phyloP scores from a whole-genome alignment of 2,329 filamentous ascomycete genomes.

The Trichoderma harzianum region DNA sequence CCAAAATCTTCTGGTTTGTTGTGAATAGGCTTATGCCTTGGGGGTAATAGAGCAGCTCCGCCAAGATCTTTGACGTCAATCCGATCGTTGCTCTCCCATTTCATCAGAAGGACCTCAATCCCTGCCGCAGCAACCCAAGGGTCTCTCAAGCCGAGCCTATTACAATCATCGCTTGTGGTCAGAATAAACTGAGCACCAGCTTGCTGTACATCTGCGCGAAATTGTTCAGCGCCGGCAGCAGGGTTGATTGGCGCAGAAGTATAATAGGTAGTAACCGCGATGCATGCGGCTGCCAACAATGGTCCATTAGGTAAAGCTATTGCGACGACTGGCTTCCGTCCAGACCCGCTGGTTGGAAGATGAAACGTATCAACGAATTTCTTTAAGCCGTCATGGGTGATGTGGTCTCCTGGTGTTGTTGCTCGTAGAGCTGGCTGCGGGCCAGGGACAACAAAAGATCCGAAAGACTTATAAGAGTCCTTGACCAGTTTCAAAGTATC shows the following conservation, averaged over 20 bases:
- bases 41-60: slow-evolving; percentile 18
- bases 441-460: slow-evolving; percentile 32
- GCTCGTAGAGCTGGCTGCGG: slow-evolving; percentile 30
- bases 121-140: slow-evolving; percentile 30
- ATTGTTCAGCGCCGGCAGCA: slow-evolving; percentile 47
- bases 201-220: slow-evolving; percentile 48
- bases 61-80: slow-evolving; percentile 30
- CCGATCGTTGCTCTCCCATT: slow-evolving; percentile 36
- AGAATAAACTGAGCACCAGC: slow-evolving; percentile 46
- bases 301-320: slow-evolving; percentile 53
- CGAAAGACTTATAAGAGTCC: slow-evolving; percentile 37
- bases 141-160: slow-evolving; percentile 36
- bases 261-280: slow-evolving; percentile 49
- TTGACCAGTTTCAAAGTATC: slow-evolving; percentile 28
- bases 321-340: slow-evolving; percentile 43
- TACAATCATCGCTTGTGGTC: slow-evolving; percentile 39
- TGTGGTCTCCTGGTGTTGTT: slow-evolving; percentile 25
- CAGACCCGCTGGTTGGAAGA: slow-evolving; percentile 25
- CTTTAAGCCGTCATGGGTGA: slow-evolving; percentile 33
- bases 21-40: slow-evolving; percentile 22
- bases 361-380: slow-evolving; percentile 34
- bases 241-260: slow-evolving; percentile 51
- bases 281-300: slow-evolving; percentile 47
- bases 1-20: slow-evolving; percentile 47
- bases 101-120: slow-evolving; percentile 40